Evolutionary conservation across 2,329 filamentous ascomycete species (phyloP), one percentile per base, ranked within the genome.

Genomic region (Colletotrichum costaricense): DNA sequence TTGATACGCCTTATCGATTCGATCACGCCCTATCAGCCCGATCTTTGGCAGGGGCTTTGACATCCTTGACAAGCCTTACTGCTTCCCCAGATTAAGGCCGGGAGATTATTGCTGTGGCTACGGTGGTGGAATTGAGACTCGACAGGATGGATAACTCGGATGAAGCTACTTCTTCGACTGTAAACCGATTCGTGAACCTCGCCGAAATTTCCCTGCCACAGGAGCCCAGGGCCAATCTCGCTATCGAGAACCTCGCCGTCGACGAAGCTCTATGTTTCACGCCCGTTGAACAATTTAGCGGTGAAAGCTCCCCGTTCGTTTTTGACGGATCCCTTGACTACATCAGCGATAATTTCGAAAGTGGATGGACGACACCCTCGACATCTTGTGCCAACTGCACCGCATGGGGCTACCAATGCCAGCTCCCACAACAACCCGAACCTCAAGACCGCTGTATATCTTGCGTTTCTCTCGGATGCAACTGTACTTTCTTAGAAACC

Each of bases 361-460:
- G 64, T 52, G 52, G 35, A 38, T 68, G 64, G 57, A 16, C n/a
- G 5, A 72, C 58, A 1, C 69, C 69, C 19, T 30, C 52, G 7
- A 52, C 69, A 1, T 63, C 69, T 1, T 72, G 64, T 42, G 46
- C 57, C 69, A 72, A 68, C 52, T 72, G 69, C 22, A 72, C 67
- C 14, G n/a, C 69, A n/a, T 72, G 69, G 64, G 69, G 64, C 35
- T 68, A 68, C 24, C 69, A 63, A 38, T 72, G 64, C 12, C 58
- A 72, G 38, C 57, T 52, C 14, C 35, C 64, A 19, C 63, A 52
- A 58, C 57, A 72, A 58, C 28, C 22, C 24, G 35, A 63, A 38
- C 46, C 64, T 14, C 64, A 63, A 62, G 28, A 64, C 24, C 58
- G 69, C 26, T 68, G 64, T 58, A 52, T 68, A 22, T 57, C 69